Percentiles rank a stretch among this genome's conserved stretches.
These are phyloP conservation scores for Clarireedia homoeocarpa DNA, from an alignment of 2,329 filamentous ascomycete genomes.

Conservation along the genomic window DNA sequence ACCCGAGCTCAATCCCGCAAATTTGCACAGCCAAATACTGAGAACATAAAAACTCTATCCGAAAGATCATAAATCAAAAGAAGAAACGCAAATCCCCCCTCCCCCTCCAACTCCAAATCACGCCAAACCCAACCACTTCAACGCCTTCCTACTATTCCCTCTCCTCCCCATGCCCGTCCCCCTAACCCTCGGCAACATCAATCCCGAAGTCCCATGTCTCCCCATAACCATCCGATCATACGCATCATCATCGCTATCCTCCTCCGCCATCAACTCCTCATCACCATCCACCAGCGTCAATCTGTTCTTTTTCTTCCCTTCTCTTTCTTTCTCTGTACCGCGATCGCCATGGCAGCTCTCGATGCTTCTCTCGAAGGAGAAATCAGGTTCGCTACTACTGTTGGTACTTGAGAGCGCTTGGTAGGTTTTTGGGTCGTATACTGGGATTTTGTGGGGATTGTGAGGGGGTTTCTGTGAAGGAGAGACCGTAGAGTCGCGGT, in stretches of 20 bases:
- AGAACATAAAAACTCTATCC: no score
- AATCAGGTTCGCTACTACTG: neutral
- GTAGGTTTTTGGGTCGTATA: neutral
- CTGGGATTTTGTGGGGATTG: neutral
- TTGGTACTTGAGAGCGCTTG: neutral
- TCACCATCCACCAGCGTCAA: neutral
- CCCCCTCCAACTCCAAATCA: neutral
- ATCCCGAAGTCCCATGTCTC: neutral
- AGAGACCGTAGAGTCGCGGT: conserved; percentile 7
- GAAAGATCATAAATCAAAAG: no score
- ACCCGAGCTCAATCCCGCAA: no score
- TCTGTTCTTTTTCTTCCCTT: conserved; percentile 27
- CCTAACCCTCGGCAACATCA: neutral
- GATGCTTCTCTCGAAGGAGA: conserved; percentile 6
- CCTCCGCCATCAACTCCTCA: conserved; percentile 12
- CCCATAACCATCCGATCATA: conserved; percentile 29
- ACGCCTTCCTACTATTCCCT: neutral
- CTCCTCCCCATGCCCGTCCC: neutral
- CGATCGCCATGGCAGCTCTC: neutral
- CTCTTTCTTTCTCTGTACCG: conserved; percentile 10
- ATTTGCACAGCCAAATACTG: no score
- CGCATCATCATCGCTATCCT: conserved; percentile 29
- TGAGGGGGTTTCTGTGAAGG: neutral
- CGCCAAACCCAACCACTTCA: neutral
- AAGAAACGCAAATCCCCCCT: no score